These are phyloP conservation scores for Penicillium goetzii DNA, from an alignment of 495 filamentous ascomycete species.

Conservation along the genomic window DNA sequence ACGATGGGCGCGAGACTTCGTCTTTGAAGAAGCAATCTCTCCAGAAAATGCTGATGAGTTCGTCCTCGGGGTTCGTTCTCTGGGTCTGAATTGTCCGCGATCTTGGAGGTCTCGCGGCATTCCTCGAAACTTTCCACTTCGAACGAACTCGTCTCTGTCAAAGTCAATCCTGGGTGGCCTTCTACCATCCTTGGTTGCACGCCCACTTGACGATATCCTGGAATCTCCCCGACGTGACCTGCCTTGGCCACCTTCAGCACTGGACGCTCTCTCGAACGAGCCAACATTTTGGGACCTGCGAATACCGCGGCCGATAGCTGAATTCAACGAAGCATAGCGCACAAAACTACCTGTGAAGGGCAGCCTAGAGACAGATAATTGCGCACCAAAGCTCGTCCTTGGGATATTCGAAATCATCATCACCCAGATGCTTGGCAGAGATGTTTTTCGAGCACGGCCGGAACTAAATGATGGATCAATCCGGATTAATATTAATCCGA, in stretches of 20 bases:
- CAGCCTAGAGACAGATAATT: neutral
- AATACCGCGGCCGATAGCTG: constrained; percentile 58
- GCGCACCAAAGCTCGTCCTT: constrained; percentile 4
- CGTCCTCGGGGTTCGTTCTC: neutral
- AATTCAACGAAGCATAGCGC: constrained; percentile 57
- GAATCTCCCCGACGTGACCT: constrained; percentile 9
- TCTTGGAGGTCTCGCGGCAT: constrained; percentile 32
- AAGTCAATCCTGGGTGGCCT: constrained; percentile 20
- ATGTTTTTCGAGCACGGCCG: neutral
- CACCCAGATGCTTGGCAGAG: neutral
- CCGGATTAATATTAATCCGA: constrained; percentile 1
- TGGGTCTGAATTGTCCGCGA: constrained; percentile 11
- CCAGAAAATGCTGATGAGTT: constrained; percentile 2
- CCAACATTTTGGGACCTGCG: constrained; percentile 40
- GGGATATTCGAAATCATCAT: constrained; percentile 17
- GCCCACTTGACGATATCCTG: neutral
- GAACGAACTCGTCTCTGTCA: constrained; percentile 42
- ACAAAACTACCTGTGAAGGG: neutral
- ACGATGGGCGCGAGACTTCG: constrained; percentile 28
- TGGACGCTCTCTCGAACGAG: constrained; percentile 11
- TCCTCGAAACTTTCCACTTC: constrained; percentile 39
- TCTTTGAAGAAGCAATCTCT: constrained; percentile 6
- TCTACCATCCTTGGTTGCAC: neutral
- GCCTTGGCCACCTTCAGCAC: neutral
- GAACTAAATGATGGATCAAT: neutral